A percentile compares a stretch with the other conserved stretches of the same genome.
These are phyloP conservation scores for Globisporangium iwayamae DNA, from an alignment of 352 stramenopile species.

Conservation along the genomic window DNA sequence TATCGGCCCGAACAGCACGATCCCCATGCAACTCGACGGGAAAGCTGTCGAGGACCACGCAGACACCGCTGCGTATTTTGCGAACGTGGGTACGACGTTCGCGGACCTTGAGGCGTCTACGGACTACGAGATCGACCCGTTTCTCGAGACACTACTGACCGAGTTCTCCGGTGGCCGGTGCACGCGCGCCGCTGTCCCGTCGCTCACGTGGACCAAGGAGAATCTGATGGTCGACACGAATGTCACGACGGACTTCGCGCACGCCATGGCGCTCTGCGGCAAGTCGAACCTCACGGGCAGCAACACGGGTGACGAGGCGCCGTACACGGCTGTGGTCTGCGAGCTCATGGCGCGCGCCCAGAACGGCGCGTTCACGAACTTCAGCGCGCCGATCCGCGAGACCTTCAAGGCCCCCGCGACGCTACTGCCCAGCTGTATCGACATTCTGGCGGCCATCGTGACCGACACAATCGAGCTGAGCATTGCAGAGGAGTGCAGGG, in stretches of 20 bases:
- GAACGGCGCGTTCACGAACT: slow-evolving; percentile 77
- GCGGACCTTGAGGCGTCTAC: slow-evolving; percentile 34
- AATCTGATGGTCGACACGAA: slow-evolving; percentile 42
- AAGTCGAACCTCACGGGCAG: slow-evolving; percentile 39
- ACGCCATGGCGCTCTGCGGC: slow-evolving; percentile 47
- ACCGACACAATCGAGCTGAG: slow-evolving; percentile 36
- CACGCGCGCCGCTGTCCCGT: slow-evolving; percentile 21
- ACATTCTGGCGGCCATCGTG: slow-evolving; percentile 40
- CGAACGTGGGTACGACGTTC: slow-evolving; percentile 21
- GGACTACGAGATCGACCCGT: slow-evolving; percentile 56
- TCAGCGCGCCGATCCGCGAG: slow-evolving; percentile 53
- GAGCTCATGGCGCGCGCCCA: slow-evolving; percentile 61
- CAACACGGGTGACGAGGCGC: slow-evolving; percentile 24
- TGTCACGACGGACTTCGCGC: slow-evolving; percentile 42
- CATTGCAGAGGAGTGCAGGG: slow-evolving; percentile 36
- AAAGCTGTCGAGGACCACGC: slow-evolving; percentile 20
- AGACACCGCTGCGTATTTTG: slow-evolving; percentile 23
- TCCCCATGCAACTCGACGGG: slow-evolving; percentile 31
- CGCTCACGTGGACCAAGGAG: slow-evolving; percentile 36
- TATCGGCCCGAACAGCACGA: slow-evolving; percentile 18
- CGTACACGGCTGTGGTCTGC: slow-evolving; percentile 59
- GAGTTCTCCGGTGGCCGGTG: slow-evolving; percentile 48
- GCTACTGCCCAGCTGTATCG: slow-evolving; percentile 54
- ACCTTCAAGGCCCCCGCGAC: slow-evolving; percentile 41
- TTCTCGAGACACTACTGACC: slow-evolving; percentile 52